phyloP scores from a whole-genome alignment of 352 stramenopile species.

The Discostella stelligera region DNA sequence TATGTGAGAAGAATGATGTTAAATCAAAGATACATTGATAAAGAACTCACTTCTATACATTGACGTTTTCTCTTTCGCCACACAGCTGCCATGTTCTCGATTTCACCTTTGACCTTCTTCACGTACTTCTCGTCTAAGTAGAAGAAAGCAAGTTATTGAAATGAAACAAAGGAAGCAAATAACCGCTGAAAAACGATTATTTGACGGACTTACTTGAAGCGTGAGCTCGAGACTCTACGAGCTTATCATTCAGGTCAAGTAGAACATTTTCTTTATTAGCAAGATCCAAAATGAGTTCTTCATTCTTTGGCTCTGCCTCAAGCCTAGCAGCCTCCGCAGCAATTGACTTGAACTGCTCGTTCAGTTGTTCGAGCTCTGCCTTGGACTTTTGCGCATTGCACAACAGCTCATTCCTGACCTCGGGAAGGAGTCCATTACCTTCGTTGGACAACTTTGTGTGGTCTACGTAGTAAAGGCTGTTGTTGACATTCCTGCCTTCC shows the following conservation, averaged over 20 bases:
- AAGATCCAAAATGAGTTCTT: constrained; percentile 48
- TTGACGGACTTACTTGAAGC: constrained; percentile 27
- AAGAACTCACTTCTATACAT: constrained; percentile 38
- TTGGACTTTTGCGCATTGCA: constrained; percentile 40
- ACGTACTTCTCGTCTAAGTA: constrained; percentile 58
- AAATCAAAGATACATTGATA: background rate
- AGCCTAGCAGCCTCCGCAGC: constrained; percentile 40
- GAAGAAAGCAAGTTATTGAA: background rate
- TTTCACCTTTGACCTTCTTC: constrained; percentile 53
- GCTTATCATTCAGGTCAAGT: constrained; percentile 32
- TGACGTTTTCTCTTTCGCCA: constrained; percentile 67
- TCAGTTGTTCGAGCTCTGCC: constrained; percentile 35
- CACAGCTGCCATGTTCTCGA: constrained; percentile 58
- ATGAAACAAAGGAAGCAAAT: background rate
- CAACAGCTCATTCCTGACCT: constrained; percentile 56
- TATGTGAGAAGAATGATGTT: background rate
- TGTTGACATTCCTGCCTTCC: constrained; percentile 54
- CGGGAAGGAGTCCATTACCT: constrained; percentile 50
- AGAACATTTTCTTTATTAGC: constrained; percentile 46
- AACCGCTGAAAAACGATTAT: background rate
- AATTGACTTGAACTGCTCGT: constrained; percentile 32
- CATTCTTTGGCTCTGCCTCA: constrained; percentile 70
- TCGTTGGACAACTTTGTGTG: constrained; percentile 61
- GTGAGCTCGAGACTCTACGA: constrained; percentile 25
- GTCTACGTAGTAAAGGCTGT: constrained; percentile 74